Percentiles rank a stretch among this genome's conserved stretches.
These are phyloP conservation scores for Pestalotiopsis sp. DNA, from an alignment of 2,329 filamentous ascomycete genomes.

Conservation along the genomic window DNA sequence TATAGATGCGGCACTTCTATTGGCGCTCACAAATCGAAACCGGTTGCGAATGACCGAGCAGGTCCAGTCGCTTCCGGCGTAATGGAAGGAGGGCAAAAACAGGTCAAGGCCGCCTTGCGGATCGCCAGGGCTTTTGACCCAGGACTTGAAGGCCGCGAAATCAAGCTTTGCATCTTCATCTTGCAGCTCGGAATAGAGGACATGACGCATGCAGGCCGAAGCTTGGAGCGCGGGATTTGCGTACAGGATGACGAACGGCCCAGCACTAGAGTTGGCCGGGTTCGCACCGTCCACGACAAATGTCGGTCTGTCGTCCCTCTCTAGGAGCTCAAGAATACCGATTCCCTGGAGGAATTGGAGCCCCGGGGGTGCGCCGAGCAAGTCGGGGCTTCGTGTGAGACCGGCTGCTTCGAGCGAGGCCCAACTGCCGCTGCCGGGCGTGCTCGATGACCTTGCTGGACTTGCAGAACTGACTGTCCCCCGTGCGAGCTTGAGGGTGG, in stretches of 20 bases:
- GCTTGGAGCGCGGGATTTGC: slow-evolving; percentile 69
- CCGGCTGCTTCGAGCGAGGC: slow-evolving; percentile 55
- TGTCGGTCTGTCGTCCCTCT: slow-evolving; percentile 76
- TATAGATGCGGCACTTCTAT: slow-evolving; percentile 38
- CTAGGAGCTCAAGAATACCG: slow-evolving; percentile 72
- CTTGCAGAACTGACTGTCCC: slow-evolving; percentile 53
- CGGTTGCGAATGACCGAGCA: slow-evolving; percentile 70
- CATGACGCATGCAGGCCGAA: slow-evolving; percentile 55
- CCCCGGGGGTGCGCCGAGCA: slow-evolving; percentile 45
- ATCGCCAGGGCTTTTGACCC: slow-evolving; percentile 62
- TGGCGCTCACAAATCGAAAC: slow-evolving; percentile 69
- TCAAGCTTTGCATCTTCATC: slow-evolving; percentile 47
- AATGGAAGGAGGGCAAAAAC: slow-evolving; percentile 57
- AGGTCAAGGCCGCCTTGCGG: slow-evolving; percentile 56
- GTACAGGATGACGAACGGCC: slow-evolving; percentile 65
- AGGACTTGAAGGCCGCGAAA: slow-evolving; percentile 68
- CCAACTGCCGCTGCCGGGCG: slow-evolving; percentile 56
- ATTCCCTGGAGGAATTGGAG: slow-evolving; percentile 64
- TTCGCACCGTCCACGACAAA: slow-evolving; percentile 74
- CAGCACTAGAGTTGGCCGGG: slow-evolving; percentile 53
- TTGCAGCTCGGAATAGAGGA: slow-evolving; percentile 52
- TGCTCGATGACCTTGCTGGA: slow-evolving; percentile 51
- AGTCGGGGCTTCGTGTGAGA: slow-evolving; percentile 56
- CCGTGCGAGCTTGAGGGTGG: slow-evolving; percentile 57
- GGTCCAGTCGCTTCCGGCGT: slow-evolving; percentile 70